A percentile compares a stretch with the other conserved stretches of the same genome.
Conservation (phyloP, 2,329 filamentous ascomycete species). For the Penicillium brasilianum region DNA sequence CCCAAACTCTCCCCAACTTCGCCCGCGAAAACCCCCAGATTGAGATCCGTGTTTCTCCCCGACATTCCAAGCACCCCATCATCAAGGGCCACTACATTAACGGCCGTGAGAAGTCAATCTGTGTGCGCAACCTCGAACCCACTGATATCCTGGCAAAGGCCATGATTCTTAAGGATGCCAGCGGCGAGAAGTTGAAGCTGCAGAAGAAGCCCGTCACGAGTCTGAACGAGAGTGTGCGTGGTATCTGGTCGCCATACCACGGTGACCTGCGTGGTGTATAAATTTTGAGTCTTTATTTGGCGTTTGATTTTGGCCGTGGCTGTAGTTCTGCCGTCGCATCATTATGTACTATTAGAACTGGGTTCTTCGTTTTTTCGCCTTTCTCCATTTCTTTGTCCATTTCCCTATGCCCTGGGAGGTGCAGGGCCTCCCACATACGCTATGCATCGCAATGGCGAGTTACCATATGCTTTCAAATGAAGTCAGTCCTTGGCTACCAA, state of each 20-base stretch:
- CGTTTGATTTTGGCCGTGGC: conserved; percentile 17
- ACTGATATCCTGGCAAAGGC: conserved; percentile 81
- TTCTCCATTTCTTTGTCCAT: conserved; percentile 22
- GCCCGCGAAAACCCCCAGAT: conserved; percentile 81
- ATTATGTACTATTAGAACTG: conserved; percentile 39
- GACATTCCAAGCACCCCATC: conserved; percentile 87
- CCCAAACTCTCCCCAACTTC: conserved; percentile 75
- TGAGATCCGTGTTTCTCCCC: conserved; percentile 89
- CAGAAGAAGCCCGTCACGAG: conserved; percentile 64
- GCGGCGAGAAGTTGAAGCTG: conserved; percentile 56
- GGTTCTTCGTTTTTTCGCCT: conserved; percentile 22
- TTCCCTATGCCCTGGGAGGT: conserved; percentile 17
- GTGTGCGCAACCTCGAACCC: conserved; percentile 82
- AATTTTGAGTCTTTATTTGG: conserved; percentile 25
- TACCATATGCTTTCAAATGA: conserved; percentile 8
- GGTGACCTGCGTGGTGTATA: conserved; percentile 59
- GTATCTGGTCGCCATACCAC: conserved; percentile 69
- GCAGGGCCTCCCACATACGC: conserved; percentile 17
- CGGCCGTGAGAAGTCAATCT: conserved; percentile 81
- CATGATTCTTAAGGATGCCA: conserved; percentile 54
- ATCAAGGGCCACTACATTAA: conserved; percentile 93
- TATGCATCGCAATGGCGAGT: conserved; percentile 35
- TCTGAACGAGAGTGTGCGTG: conserved; percentile 67
- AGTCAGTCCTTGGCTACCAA: background rate
- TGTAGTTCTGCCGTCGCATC: conserved; percentile 24